phyloP scores from a whole-genome alignment of 78 protist species.

The Anaeramoeba flamelloides region DNA sequence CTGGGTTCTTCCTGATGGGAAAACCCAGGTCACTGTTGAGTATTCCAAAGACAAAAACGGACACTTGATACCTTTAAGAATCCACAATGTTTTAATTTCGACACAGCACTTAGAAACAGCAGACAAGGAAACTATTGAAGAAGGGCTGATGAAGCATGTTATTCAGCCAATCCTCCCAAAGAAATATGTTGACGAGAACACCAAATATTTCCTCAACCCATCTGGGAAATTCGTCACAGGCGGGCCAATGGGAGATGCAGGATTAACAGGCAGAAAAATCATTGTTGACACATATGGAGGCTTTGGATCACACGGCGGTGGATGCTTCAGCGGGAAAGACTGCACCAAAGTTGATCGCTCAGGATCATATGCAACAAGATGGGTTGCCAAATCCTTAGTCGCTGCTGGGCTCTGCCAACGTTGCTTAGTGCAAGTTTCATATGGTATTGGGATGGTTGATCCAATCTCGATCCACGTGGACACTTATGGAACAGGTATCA shows the following conservation, averaged over 20 bases:
- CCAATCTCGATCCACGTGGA: constrained; percentile 93
- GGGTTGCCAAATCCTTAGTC: constrained; percentile 98
- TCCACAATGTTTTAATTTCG: constrained; percentile 92
- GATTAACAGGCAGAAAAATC: constrained; percentile 99
- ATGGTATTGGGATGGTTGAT: constrained; percentile 97
- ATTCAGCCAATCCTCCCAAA: constrained; percentile 74
- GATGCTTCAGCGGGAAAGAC: constrained; percentile 99
- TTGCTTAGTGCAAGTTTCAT: constrained; percentile 87
- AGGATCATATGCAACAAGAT: constrained; percentile 96
- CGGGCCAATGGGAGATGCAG: constrained; percentile 99
- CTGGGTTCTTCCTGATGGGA: constrained; percentile 75
- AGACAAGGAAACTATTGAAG: no score
- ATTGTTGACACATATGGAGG: constrained; percentile 97
- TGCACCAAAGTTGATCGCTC: constrained; percentile 99
- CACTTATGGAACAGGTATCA: constrained; percentile 84
- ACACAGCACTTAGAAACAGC: constrained; percentile 97
- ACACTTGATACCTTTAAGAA: constrained; percentile 61
- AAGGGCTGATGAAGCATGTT: constrained; percentile 67
- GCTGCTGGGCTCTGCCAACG: constrained; percentile 74
- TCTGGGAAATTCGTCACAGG: constrained; percentile 91
- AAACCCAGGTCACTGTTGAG: constrained; percentile 91
- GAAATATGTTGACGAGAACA: constrained; percentile 68
- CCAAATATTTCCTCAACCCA: constrained; percentile 92
- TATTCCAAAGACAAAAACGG: constrained; percentile 61
- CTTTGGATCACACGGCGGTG: constrained; percentile 99